Base-by-base conservation (phyloP, 352 stramenopile genomes). In the Phytophthora foliorum region DNA sequence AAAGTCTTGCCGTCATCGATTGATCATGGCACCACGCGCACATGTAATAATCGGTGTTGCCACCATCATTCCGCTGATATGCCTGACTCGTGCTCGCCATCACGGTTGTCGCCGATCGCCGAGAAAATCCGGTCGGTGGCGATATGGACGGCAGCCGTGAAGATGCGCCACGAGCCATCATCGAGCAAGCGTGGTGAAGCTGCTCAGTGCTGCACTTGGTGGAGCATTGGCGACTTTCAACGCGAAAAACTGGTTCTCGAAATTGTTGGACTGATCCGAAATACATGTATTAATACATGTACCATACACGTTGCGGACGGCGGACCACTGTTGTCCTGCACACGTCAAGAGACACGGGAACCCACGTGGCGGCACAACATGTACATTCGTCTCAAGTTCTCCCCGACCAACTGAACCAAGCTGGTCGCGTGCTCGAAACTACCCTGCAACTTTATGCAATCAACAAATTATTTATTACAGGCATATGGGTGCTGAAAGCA, bases 111-210 rank as follows among this genome's bases (percentile, higher is more conserved):
- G 62, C 54, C 44, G 45, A 49, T 70, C 38, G 63, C 51, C 34
- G 48, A 66, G 55, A 70, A 70, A 66, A 70, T 70, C 63, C 63
- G 55, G 46, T 49, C 38, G 29, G n/a, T 16, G 22, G 6, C 34
- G 19, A 49, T 24, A 25, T 42, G 19, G 19, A 17, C 27, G 38
- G 49, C 50, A 49, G 24, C 50, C 38, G 14, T 13, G 58, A 59
- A 59, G 42, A 55, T 38, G 21, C 34, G 32, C n/a, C 31, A 10
- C 24, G 2, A 16, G 48, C 48, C 36, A 59, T 59, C 48, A 59
- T 58, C 46, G 57, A 11, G 38, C 38, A n/a, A n/a, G n/a, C n/a
- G n/a, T 60, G 34, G 17, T 19, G 31, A 48, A 49, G 34, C 21
- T 45, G 39, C 36, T 21, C 39, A 19, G 39, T 22, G 5, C 17